Conservation (phyloP, 192 early-diverging fungal genomes). For the Neocallimastix lanati region DNA sequence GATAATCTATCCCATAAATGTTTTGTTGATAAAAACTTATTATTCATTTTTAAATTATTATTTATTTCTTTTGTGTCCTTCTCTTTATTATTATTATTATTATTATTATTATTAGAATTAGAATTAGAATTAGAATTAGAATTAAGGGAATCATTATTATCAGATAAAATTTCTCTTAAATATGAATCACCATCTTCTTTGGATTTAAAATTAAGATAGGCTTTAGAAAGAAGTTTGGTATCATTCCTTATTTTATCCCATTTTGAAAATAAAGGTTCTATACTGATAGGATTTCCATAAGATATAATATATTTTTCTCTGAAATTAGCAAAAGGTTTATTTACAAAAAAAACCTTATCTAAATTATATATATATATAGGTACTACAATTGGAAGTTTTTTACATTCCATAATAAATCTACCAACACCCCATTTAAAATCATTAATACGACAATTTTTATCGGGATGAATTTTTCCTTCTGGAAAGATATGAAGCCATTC, state of each 20-base stretch:
- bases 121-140: too few relatives aligned
- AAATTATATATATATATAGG: background rate
- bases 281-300: background rate
- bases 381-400: background rate
- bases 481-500: background rate
- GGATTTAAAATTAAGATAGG: background rate
- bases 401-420: background rate
- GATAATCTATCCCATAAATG: background rate
- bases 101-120: too few relatives aligned
- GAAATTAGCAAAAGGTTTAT: background rate
- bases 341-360: background rate
- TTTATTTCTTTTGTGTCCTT: too few relatives aligned
- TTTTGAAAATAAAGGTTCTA: background rate
- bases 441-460: background rate
- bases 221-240: background rate
- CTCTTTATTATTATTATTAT: too few relatives aligned
- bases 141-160: too few relatives aligned
- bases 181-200: background rate
- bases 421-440: background rate
- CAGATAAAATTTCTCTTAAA: background rate
- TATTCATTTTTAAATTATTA: too few relatives aligned
- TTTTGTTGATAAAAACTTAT: background rate
- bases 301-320: background rate
- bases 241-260: background rate
- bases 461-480: background rate